A percentile compares a stretch with the other conserved stretches of the same genome.
phyloP scores from a whole-genome alignment of 768 basidiomycete genomes.

The Lepiota subincarnata region DNA sequence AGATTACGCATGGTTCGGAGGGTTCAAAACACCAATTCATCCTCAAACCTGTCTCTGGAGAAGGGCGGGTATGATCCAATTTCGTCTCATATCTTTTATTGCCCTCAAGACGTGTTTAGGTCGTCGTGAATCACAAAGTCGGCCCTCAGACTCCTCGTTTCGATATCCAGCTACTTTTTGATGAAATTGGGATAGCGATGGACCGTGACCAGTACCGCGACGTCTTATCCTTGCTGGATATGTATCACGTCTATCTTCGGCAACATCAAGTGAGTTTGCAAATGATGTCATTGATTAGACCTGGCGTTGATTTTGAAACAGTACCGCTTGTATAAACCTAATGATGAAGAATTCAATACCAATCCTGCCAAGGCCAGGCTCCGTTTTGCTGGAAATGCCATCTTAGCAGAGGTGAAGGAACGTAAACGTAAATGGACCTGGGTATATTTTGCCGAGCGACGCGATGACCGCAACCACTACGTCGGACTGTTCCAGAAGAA shows the following conservation, averaged over 20 bases:
- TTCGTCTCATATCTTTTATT: constrained; percentile 5
- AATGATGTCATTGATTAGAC: neutral
- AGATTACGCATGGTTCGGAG: constrained; percentile 46
- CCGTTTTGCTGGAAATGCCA: constrained; percentile 74
- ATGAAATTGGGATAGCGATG: constrained; percentile 88
- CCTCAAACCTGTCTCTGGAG: constrained; percentile 91
- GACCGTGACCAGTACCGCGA: constrained; percentile 96
- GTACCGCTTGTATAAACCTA: constrained; percentile 82
- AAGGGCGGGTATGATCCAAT: constrained; percentile 65
- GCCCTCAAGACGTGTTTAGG: constrained; percentile 33
- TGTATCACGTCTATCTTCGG: constrained; percentile 93
- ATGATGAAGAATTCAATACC: constrained; percentile 49
- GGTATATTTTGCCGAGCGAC: constrained; percentile 81
- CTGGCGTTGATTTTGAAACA: constrained; percentile 25
- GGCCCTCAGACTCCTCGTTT: constrained; percentile 76
- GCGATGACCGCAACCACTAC: constrained; percentile 84
- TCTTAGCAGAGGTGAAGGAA: constrained; percentile 79
- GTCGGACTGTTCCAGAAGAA: constrained; percentile 82
- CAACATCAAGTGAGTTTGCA: constrained; percentile 59
- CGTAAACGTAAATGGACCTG: constrained; percentile 86
- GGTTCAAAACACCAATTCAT: constrained; percentile 83
- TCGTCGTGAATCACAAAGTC: constrained; percentile 78
- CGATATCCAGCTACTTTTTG: constrained; percentile 83
- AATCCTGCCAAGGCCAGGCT: constrained; percentile 69
- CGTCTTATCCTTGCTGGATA: constrained; percentile 86